Evolutionary conservation across 2,329 filamentous ascomycete species (phyloP), one percentile per base, ranked within the genome.

Genomic region (Pseudopithomyces maydicus): DNA sequence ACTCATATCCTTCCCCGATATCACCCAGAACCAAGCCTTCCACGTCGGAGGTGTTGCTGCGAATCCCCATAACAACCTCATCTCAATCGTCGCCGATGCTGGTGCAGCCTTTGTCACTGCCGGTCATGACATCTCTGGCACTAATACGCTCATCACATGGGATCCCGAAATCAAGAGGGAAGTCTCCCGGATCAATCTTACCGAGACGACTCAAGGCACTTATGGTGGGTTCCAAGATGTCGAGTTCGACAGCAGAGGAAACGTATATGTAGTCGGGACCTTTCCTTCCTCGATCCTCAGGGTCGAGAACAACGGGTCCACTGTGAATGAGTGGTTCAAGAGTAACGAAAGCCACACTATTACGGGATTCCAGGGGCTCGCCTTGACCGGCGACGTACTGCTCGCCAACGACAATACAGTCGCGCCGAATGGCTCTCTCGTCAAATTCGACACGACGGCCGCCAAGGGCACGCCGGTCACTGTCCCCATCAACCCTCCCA

Each of bases 181-280:
- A 6, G 17, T 64, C 23, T 64, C 59, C 55, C 56, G 59, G n/a
- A 52, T 64, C 46, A 63, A 66, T 47, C 57, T 66, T n/a, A 66
- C 63, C 10, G 61, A 52, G 7, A 58, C 56, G 1, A 42, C 43
- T 1, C 49, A 57, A 12, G 62, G 54, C 22, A 23, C 19, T 7
- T 66, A 63, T 41, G 62, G 57, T 38, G 63, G 62, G 17, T 66
- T 66, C 57, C 62, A 66, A 48, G 63, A 66, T 47, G 49, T 64
- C 17, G 63, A 63, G 45, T 54, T 61, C 15, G 63, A 65, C 43
- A 52, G 57, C n/a, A 49, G 57, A 6, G 56, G 59, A 19, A 63
- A 64, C 49, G 55, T 56, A n/a, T 64, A 58, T 39, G 58, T 63
- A 23, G 59, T 66, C 6, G 63, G 62, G 2, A 61, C 61, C 6